Evolutionary conservation across 1,284 basidiomycete genomes (phyloP), one percentile per base, ranked within the genome.

Genomic region (Cryptococcus jaspeensis): DNA sequence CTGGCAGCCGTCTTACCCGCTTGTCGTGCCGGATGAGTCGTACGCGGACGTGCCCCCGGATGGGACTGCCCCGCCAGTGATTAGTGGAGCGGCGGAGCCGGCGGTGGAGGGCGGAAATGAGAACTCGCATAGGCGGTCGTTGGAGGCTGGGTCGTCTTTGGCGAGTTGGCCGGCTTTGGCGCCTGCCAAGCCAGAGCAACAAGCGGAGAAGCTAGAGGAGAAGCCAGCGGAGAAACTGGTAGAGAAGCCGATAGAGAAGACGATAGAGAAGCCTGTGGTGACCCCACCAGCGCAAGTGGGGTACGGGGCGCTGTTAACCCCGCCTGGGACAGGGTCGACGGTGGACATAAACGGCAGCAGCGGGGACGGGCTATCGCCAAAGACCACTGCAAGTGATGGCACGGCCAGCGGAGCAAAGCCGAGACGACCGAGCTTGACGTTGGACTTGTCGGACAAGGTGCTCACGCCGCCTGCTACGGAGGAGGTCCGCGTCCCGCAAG

Each of bases 1-100:
- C 8, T 72, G 70, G 70, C 58, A 61, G 23, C 66, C 70, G 7
- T 65, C 65, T 1, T 72, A 72, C 54, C 68, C 28, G 28, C 28
- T 32, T 9, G 64, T 66, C 8, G 32, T 70, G 12, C 62, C 65
- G 16, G 65, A 64, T 36, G 62, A 64, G 39, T 15, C 45, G 13
- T 68, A 67, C 44, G 66, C 60, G 25, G 61, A 69, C 22, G 60
- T 70, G 16, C 43, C 64, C 4, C 67, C 68, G 2, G 68, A 72
- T 50, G 67, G 65, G 1, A 50, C 55, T 25, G 50, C 40, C 0
- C 35, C 56, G 3, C 46, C 47, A n/a, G n/a, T n/a, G n/a, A n/a
- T n/a, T n/a, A n/a, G n/a, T n/a, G n/a, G n/a, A n/a, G n/a, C 2
- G 43, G 46, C 23, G 45, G 50, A 20, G n/a, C 46, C 18, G 22